Base-by-base conservation (phyloP, 1,139 yeast genomes). In the Wickerhamomyces sp. region DNA sequence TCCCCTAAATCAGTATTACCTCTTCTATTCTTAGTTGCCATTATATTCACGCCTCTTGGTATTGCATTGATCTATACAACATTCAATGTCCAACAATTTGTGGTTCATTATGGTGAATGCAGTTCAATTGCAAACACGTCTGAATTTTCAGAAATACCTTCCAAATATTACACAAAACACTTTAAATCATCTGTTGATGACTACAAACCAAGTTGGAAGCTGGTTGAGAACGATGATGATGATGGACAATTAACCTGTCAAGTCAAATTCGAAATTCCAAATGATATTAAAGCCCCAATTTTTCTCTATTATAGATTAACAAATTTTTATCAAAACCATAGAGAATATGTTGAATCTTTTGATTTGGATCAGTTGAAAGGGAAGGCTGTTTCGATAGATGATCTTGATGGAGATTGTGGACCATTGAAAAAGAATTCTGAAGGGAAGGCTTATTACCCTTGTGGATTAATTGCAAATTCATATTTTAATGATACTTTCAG, bases 1-100 rank as follows among this genome's bases (percentile, higher is more conserved):
- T 81, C 90, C 1, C 91, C 93, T 4, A 81, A 78, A 54, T 76
- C 85, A n/a, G 90, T 84, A 44, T 71, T 85, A 27, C 93, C 93
- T 5, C 65, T 84, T 31, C 66, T 85, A 36, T 67, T 84, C 23
- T 51, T 84, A 29, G 62, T 81, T 32, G 84, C 86, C 0, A 66
- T 82, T n/a, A 73, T 85, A 14, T 84, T 84, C 64, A 81, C 85
- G 1, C 93, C 93, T 0, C 72, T 85, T 46, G 94, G 94, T 1
- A 75, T 84, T 27, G 91, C 84, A 10, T 72, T 85, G 42, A 61
- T 84, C 27, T 70, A 74, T 47, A 75, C 85, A 13, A 73, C 83
- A 1, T 75, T 77, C 56, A 75, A 75, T 50, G 85, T 84, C 10
- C 83, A 84, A 55, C 72, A 75, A 47, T 48, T 85, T 31, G 68